phyloP scores from a whole-genome alignment of 805 yeast species.

The Saccharomyces eubayanus region DNA sequence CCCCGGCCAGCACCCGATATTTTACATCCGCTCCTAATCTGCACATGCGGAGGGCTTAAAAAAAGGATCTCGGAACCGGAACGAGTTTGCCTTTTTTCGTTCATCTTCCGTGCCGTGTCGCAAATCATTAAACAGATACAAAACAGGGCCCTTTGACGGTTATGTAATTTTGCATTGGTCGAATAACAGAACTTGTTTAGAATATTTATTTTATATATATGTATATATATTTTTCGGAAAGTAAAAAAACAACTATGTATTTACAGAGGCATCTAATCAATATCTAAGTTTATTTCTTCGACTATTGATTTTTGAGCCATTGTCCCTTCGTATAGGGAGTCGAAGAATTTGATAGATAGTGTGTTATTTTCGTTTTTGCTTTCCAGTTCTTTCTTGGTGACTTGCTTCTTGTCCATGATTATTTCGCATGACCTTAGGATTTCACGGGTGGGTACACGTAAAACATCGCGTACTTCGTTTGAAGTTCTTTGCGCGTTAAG shows the following conservation, averaged over 20 bases:
- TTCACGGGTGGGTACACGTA: slow-evolving; percentile 75
- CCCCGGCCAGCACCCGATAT: background rate
- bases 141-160: background rate
- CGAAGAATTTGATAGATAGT: slow-evolving; percentile 24
- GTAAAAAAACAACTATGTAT: background rate
- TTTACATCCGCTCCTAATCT: background rate
- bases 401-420: slow-evolving; percentile 21
- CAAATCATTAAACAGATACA: background rate
- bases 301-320: slow-evolving; percentile 16
- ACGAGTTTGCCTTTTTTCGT: background rate
- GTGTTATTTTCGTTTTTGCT: slow-evolving; percentile 16
- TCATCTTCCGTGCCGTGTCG: background rate
- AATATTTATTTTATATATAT: background rate
- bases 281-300: slow-evolving; percentile 23
- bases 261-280: slow-evolving; percentile 14
- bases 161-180: background rate
- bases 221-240: background rate
- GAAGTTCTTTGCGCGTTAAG: slow-evolving; percentile 69
- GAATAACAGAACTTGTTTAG: background rate
- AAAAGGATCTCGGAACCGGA: background rate
- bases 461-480: slow-evolving; percentile 72
- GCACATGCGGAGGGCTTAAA: background rate
- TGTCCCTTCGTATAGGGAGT: slow-evolving; percentile 18
- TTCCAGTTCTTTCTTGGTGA: slow-evolving; percentile 21
- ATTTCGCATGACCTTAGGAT: slow-evolving; percentile 36